These are phyloP conservation scores for Stephanodiscus minutulus DNA, from an alignment of 108 stramenopile genomes.

Conservation along the genomic window DNA sequence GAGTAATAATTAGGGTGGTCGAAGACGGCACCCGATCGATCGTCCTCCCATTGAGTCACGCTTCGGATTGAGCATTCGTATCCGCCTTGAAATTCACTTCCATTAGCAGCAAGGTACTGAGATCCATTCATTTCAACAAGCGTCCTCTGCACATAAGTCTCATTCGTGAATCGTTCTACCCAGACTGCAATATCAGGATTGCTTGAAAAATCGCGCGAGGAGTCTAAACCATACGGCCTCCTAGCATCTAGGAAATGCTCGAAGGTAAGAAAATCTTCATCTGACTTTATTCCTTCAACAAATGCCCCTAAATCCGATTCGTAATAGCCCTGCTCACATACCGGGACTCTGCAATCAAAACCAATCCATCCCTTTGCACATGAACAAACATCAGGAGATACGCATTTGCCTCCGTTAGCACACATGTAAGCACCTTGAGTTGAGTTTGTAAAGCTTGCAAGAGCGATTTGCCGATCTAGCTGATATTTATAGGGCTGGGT, in stretches of 20 bases:
- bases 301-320: constrained; percentile 56
- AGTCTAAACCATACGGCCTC: constrained; percentile 46
- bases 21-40: constrained; percentile 49
- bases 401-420: constrained; percentile 83
- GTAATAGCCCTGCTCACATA: constrained; percentile 85
- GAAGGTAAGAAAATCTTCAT: constrained; percentile 52
- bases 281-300: constrained; percentile 54
- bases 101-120: constrained; percentile 33
- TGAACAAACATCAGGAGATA: constrained; percentile 71
- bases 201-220: constrained; percentile 57
- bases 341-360: constrained; percentile 88
- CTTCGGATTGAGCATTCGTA: constrained; percentile 82
- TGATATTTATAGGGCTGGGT: constrained; percentile 60
- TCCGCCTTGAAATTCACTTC: constrained; percentile 62
- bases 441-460: constrained; percentile 55
- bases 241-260: constrained; percentile 58
- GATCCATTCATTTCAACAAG: constrained; percentile 31
- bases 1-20: constrained; percentile 84
- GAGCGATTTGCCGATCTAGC: constrained; percentile 77
- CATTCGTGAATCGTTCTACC: constrained; percentile 57
- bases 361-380: constrained; percentile 84
- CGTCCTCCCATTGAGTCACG: constrained; percentile 77
- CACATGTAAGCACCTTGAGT: constrained; percentile 80
- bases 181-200: constrained; percentile 56
- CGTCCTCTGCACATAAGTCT: constrained; percentile 34